Percentiles rank a stretch among this genome's conserved stretches.
Evolutionary conservation across 805 yeast genomes (phyloP).

Genomic region (Saccharomycopsis microspora): DNA sequence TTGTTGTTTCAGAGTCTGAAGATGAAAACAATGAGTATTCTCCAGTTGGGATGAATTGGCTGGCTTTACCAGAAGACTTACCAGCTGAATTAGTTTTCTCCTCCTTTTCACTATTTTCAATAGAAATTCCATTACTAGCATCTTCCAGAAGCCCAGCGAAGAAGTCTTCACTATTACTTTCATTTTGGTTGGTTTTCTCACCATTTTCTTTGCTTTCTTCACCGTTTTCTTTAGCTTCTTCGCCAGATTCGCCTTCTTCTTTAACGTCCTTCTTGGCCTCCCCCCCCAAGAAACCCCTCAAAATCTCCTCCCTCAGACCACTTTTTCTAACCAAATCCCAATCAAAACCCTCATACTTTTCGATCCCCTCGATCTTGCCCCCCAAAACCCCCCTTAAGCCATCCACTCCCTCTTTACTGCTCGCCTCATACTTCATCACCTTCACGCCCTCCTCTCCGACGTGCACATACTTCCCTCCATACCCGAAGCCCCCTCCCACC

Average conservation of each 20-base stretch:
- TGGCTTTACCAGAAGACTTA: conserved; percentile 15
- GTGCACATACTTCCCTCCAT: conserved; percentile 74
- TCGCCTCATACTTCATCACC: no score
- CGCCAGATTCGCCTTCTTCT: not conserved
- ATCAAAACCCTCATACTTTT: conserved; percentile 35
- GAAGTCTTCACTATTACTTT: conserved; percentile 29
- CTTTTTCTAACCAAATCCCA: conserved; percentile 52
- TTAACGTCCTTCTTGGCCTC: not conserved
- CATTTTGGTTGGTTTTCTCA: conserved; percentile 25
- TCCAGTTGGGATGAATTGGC: conserved; percentile 34
- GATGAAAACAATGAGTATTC: conserved; percentile 36
- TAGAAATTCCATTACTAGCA: conserved; percentile 4
- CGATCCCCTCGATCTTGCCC: no score
- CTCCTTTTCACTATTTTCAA: not conserved
- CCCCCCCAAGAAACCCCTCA: conserved; percentile 28
- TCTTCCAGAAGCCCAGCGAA: conserved; percentile 23
- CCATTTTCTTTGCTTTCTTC: conserved; percentile 24
- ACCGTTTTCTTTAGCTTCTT: conserved; percentile 12
- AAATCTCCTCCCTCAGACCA: conserved; percentile 33
- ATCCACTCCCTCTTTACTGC: no score
- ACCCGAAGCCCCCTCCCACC: conserved; percentile 71
- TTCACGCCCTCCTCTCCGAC: conserved; percentile 22
- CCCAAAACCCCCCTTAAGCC: no score
- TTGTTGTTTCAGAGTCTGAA: conserved; percentile 22
- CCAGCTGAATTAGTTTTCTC: conserved; percentile 1